These are phyloP conservation scores for Melaleuca alternifolia DNA, from an alignment of 345 rosid genomes.

Conservation along the genomic window DNA sequence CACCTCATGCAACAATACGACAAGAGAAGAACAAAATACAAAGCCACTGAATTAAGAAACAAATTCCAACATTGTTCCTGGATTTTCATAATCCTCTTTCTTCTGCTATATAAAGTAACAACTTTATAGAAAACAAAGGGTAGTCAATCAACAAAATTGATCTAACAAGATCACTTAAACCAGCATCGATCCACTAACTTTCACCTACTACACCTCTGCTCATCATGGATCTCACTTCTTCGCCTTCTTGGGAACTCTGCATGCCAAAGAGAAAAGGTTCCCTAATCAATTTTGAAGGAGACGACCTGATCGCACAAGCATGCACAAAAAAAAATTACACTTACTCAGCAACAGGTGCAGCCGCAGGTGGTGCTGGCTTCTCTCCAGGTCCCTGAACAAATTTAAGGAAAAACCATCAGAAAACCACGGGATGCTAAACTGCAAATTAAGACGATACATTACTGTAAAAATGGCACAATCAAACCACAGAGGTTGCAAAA, in stretches of 20 bases:
- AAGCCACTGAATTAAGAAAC: neutral
- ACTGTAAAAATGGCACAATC: neutral
- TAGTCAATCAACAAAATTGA: constrained; percentile 2
- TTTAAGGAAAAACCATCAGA: neutral
- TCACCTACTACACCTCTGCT: neutral
- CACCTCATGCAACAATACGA: neutral
- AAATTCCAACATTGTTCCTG: neutral
- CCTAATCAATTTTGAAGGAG: neutral
- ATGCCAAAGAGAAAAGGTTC: neutral
- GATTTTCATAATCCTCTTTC: neutral
- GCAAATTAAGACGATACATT: neutral
- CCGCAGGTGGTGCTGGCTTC: constrained; percentile 22
- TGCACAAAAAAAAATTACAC: neutral
- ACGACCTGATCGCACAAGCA: neutral
- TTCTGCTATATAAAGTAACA: constrained; percentile 2
- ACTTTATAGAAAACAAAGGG: constrained; percentile 1
- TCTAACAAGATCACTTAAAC: constrained; percentile 3
- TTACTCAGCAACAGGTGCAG: constrained; percentile 12
- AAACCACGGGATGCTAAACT: neutral
- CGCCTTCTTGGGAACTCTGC: constrained; percentile 41
- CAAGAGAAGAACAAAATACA: neutral
- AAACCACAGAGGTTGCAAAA: neutral
- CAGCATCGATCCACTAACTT: neutral
- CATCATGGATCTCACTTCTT: constrained; percentile 29
- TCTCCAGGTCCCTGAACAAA: constrained; percentile 51